These are phyloP conservation scores for Arthrobotrys sinensis DNA, from an alignment of 2,329 filamentous ascomycete species.

Conservation along the genomic window DNA sequence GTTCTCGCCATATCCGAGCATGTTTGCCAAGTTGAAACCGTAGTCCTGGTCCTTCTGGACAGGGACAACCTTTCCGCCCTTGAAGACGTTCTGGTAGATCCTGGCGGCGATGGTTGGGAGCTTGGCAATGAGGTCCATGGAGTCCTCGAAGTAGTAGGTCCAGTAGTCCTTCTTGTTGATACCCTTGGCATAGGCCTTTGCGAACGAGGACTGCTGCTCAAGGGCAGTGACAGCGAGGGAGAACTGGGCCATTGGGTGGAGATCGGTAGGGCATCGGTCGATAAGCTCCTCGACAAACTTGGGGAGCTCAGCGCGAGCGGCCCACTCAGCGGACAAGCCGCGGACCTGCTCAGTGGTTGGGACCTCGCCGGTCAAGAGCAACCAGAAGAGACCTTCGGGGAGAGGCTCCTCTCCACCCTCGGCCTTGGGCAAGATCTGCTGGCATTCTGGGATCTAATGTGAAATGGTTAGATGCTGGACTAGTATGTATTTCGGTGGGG, in stretches of 20 bases:
- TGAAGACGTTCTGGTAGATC: constrained; percentile 99
- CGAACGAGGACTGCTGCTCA: constrained; percentile 97
- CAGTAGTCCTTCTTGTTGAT: constrained; percentile 99
- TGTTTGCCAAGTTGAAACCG: constrained; percentile 99
- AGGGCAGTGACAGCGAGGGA: constrained; percentile 97
- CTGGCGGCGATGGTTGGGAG: constrained; percentile 96
- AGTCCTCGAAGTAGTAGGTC: constrained; percentile 99
- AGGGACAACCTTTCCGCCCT: constrained; percentile 97
- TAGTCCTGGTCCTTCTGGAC: constrained; percentile 99
- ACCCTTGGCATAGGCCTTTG: constrained; percentile 98
- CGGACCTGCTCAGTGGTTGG: constrained; percentile 98
- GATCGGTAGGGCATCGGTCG: constrained; percentile 98
- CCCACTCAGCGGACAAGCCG: constrained; percentile 98
- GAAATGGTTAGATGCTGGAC: not conserved
- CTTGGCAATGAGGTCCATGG: constrained; percentile 99
- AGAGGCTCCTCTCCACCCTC: constrained; percentile 97
- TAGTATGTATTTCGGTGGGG: not conserved
- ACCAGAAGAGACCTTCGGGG: constrained; percentile 99
- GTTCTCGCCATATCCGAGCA: constrained; percentile 96
- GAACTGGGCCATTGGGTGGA: constrained; percentile 99
- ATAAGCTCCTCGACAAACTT: constrained; percentile 99
- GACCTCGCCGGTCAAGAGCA: constrained; percentile 97
- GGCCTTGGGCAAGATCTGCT: constrained; percentile 96
- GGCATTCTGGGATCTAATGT: constrained; percentile 89
- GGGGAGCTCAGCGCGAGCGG: constrained; percentile 94